phyloP scores from a whole-genome alignment of 352 stramenopile species.

The Pythium periplocum region DNA sequence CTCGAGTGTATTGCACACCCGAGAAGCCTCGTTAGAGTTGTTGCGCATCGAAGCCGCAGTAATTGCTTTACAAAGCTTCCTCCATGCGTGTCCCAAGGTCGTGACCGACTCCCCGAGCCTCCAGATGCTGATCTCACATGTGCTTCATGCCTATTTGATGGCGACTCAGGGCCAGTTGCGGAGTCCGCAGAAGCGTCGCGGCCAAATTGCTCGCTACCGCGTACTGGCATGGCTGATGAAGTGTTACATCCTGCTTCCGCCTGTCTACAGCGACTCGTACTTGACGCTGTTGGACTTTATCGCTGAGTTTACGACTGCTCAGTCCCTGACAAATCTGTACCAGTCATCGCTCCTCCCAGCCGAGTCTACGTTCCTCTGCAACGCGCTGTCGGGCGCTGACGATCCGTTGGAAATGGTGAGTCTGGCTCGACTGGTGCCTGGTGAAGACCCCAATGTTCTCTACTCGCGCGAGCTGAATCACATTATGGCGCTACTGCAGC shows the following conservation, averaged over 20 bases:
- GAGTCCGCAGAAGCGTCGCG: slow-evolving; percentile 73
- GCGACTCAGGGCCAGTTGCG: slow-evolving; percentile 53
- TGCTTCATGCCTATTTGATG: slow-evolving; percentile 65
- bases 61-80: slow-evolving; percentile 58
- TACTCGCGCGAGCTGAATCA: slow-evolving; percentile 80
- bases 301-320: slow-evolving; percentile 70
- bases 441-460: slow-evolving; percentile 55
- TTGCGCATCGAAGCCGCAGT: slow-evolving; percentile 79
- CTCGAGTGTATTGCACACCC: slow-evolving; percentile 68
- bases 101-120: slow-evolving; percentile 30
- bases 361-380: slow-evolving; percentile 60
- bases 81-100: slow-evolving; percentile 29
- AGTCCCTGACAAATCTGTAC: slow-evolving; percentile 67
- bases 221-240: slow-evolving; percentile 77
- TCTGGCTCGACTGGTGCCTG: slow-evolving; percentile 42
- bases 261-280: slow-evolving; percentile 79
- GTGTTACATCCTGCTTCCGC: slow-evolving; percentile 64
- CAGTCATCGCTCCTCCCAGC: slow-evolving; percentile 51
- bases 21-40: slow-evolving; percentile 77
- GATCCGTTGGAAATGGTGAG: slow-evolving; percentile 59
- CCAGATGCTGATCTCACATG: slow-evolving; percentile 56
- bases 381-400: slow-evolving; percentile 45
- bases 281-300: slow-evolving; percentile 75
- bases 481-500: slow-evolving; percentile 58
- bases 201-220: slow-evolving; percentile 73